Evolutionary conservation across 2,329 filamentous ascomycete species (phyloP).

Genomic region (Spiromastix sp.): DNA sequence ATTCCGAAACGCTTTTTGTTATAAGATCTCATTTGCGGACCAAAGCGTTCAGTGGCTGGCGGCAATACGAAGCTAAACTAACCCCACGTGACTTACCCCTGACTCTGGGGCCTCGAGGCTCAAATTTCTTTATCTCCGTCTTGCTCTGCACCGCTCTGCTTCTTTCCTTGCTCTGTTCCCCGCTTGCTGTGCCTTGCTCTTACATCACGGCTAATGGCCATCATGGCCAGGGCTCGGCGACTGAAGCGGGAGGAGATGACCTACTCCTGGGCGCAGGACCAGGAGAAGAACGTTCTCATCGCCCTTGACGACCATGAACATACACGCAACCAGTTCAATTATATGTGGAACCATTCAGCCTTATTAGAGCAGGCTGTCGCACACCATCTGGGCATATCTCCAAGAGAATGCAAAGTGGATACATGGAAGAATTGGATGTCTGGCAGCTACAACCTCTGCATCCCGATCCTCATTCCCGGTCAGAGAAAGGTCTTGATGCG

Average conservation of each 20-base stretch:
- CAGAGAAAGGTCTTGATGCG: constrained; percentile 4
- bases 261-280: background rate
- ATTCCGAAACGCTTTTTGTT: no score
- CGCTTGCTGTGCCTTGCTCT: no score
- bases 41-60: no score
- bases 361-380: constrained; percentile 7
- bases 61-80: no score
- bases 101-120: no score
- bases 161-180: no score
- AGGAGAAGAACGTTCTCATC: constrained; percentile 1
- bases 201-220: no score
- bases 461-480: constrained; percentile 8
- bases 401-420: constrained; percentile 6
- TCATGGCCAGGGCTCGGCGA: constrained; percentile 2
- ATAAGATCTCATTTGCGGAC: no score
- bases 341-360: background rate
- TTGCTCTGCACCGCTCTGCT: no score
- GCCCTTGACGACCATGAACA: constrained; percentile 15
- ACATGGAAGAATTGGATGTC: constrained; percentile 14
- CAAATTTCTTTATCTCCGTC: no score
- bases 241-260: constrained; percentile 1
- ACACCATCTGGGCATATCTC: constrained; percentile 8
- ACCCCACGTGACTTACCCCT: no score
- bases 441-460: constrained; percentile 29
- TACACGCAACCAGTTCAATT: background rate